Percentiles rank a stretch among this genome's conserved stretches.
Conservation (phyloP, 106 monocot species). For the Phalaenopsis equestris region DNA sequence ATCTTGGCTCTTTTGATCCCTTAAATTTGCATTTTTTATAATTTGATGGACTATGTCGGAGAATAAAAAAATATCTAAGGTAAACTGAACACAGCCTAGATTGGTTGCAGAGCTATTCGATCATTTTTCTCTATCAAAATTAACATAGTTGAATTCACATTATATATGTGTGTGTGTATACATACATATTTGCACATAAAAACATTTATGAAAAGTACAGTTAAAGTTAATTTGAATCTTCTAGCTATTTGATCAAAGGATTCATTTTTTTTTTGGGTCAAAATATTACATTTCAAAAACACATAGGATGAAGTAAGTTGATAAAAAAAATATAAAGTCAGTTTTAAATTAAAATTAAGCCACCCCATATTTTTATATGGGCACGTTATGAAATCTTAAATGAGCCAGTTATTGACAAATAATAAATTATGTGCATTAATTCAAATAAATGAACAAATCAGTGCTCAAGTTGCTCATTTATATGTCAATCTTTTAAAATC, state of each 20-base stretch:
- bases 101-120: no score
- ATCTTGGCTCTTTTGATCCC: no score
- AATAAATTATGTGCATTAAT: not conserved
- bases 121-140: no score
- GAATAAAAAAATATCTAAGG: no score
- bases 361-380: not conserved
- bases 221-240: not conserved
- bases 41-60: no score
- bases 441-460: not conserved
- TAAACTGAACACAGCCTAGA: no score
- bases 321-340: not conserved
- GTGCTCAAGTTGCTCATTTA: not conserved
- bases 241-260: not conserved
- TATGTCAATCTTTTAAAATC: not conserved
- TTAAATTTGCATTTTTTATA: no score
- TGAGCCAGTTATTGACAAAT: not conserved
- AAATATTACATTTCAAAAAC: not conserved
- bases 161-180: no score
- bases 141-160: no score
- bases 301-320: not conserved
- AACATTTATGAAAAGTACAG: no score
- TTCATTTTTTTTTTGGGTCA: not conserved
- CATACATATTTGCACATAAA: no score
- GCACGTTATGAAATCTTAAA: not conserved
- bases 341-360: not conserved